Evolutionary conservation across 176 grass and related monocot species (phyloP).

Genomic region (Rhynchospora breviuscula): DNA sequence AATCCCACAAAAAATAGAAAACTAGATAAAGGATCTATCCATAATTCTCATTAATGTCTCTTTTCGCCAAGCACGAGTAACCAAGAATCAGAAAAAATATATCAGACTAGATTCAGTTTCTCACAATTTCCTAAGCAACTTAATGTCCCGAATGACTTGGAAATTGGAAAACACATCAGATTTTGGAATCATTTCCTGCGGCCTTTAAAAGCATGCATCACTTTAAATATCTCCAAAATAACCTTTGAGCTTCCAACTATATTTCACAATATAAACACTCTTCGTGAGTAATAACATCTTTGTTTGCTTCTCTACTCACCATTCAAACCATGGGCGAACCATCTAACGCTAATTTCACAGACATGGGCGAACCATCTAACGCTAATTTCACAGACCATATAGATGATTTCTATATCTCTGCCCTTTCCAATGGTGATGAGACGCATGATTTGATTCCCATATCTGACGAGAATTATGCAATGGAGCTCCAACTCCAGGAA

Average conservation of each 20-base stretch:
- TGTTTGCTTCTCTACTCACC: not conserved
- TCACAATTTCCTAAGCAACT: slow-evolving; percentile 1
- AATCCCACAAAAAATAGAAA: not conserved
- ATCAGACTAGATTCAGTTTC: not conserved
- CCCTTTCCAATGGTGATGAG: slow-evolving; percentile 21
- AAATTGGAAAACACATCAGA: not conserved
- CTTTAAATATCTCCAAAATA: not conserved
- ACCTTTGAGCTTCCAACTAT: not conserved
- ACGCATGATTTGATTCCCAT: slow-evolving; percentile 50
- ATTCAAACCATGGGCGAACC: slow-evolving; percentile 25
- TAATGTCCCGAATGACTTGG: not conserved
- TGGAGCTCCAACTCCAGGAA: slow-evolving; percentile 57
- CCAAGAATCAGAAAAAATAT: not conserved
- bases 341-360: slow-evolving; percentile 11
- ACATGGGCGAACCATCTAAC: slow-evolving; percentile 12
- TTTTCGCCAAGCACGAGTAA: not conserved
- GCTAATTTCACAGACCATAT: slow-evolving; percentile 22
- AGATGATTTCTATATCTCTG: slow-evolving; percentile 61
- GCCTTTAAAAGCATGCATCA: not conserved
- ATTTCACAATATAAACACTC: not conserved
- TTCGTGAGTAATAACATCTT: not conserved
- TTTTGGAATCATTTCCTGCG: not conserved
- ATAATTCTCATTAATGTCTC: not conserved
- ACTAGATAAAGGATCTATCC: not conserved
- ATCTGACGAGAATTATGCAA: slow-evolving; percentile 59